phyloP scores from a whole-genome alignment of 2,329 filamentous ascomycete genomes.

The Tolypocladium ovalisporum region DNA sequence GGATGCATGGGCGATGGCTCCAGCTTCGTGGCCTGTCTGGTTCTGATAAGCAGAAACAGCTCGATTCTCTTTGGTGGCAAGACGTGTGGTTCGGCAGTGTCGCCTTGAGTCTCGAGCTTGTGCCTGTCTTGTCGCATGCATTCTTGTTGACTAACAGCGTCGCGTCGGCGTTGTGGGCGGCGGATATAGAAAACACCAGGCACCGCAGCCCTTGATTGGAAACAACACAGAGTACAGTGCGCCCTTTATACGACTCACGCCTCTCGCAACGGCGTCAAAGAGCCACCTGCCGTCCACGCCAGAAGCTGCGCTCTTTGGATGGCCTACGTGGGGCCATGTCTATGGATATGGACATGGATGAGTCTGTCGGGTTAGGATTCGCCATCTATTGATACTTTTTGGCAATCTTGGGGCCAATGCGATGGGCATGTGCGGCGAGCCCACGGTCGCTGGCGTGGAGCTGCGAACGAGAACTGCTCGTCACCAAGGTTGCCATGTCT shows the following conservation, averaged over 20 bases:
- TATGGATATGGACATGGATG: too few relatives aligned
- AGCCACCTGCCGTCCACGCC: too few relatives aligned
- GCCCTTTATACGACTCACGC: background rate
- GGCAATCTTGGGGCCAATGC: too few relatives aligned
- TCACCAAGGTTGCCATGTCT: too few relatives aligned
- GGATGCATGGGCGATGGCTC: background rate
- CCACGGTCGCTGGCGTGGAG: too few relatives aligned
- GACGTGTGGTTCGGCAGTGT: background rate
- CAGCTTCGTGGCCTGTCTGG: background rate
- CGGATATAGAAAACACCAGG: background rate
- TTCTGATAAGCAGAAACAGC: background rate
- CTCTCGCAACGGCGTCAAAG: too few relatives aligned
- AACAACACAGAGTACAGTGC: background rate
- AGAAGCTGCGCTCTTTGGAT: too few relatives aligned
- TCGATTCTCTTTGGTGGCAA: background rate
- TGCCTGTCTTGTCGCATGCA: background rate
- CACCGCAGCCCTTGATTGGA: background rate
- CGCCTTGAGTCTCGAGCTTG: background rate
- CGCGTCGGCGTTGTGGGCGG: background rate
- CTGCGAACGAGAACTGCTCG: too few relatives aligned
- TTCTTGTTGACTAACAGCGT: background rate
- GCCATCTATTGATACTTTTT: too few relatives aligned
- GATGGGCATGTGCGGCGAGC: too few relatives aligned
- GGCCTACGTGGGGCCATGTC: too few relatives aligned
- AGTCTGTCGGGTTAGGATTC: too few relatives aligned